Conservation (phyloP, 805 yeast species). For the Wickerhamiella domercqiae region DNA sequence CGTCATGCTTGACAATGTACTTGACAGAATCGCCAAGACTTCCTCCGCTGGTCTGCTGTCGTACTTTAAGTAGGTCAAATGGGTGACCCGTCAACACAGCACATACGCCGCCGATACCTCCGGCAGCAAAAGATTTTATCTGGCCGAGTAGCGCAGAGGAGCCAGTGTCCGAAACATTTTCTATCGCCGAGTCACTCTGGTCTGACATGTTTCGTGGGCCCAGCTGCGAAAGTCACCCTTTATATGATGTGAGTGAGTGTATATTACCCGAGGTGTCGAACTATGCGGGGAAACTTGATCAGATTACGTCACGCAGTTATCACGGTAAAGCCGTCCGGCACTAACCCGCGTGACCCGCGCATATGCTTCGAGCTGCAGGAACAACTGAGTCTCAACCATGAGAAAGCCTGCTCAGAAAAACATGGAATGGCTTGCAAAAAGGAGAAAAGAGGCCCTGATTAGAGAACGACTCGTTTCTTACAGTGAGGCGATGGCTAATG, state of each 20-base stretch:
- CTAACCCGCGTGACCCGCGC: too few species aligned
- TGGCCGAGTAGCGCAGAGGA: constrained; percentile 40
- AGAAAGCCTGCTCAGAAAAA: too few species aligned
- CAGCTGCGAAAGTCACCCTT: not conserved
- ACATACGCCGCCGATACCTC: constrained; percentile 94
- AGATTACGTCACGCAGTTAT: too few species aligned
- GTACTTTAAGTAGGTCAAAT: constrained; percentile 81
- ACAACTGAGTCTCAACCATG: too few species aligned
- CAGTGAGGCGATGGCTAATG: constrained; percentile 15
- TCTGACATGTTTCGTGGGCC: constrained; percentile 11
- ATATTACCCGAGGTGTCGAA: too few species aligned
- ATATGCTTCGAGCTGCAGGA: too few species aligned
- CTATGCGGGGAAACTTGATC: too few species aligned
- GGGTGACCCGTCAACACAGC: constrained; percentile 96
- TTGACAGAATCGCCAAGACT: constrained; percentile 38
- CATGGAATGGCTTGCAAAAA: too few species aligned
- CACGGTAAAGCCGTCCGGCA: too few species aligned
- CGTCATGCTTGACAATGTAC: constrained; percentile 56
- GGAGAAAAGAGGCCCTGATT: too few species aligned
- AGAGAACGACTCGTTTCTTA: too few species aligned
- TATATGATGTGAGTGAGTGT: too few species aligned
- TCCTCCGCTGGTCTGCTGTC: constrained; percentile 60
- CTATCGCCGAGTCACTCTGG: constrained; percentile 14
- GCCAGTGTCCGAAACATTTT: constrained; percentile 4
- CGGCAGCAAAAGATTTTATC: constrained; percentile 73